phyloP scores from a whole-genome alignment of 2,329 filamentous ascomycete genomes.

The Clarireedia sp. region DNA sequence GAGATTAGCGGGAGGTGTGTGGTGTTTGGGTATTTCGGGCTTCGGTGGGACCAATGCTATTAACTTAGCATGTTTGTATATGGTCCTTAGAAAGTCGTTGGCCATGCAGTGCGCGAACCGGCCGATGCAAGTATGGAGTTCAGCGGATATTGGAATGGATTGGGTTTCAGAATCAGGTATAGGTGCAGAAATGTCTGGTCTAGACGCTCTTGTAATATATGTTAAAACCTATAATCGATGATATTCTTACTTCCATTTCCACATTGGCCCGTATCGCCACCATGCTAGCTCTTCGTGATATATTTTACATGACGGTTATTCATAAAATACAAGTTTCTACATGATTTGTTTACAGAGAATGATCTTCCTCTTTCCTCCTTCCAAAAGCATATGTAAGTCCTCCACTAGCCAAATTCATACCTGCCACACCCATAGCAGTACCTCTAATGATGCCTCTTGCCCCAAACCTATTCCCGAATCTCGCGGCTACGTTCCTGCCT shows the following conservation, averaged over 20 bases:
- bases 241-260: not conserved
- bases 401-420: constrained; percentile 41
- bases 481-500: constrained; percentile 23
- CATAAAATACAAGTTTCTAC: not conserved
- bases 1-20: not conserved
- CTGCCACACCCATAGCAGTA: constrained; percentile 42
- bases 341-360: not conserved
- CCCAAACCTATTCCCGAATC: constrained; percentile 40
- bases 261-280: too few species aligned
- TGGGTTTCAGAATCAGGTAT: constrained; percentile 8
- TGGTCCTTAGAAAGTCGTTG: constrained; percentile 14
- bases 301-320: not conserved
- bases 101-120: constrained; percentile 23
- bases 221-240: not conserved
- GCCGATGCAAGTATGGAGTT: constrained; percentile 15
- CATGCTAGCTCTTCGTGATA: not conserved
- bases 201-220: constrained; percentile 6
- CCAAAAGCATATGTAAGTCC: constrained; percentile 45
- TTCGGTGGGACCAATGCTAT: not conserved
- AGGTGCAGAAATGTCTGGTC: not conserved
- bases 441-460: constrained; percentile 44
- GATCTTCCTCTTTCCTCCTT: constrained; percentile 26
- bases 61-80: not conserved
- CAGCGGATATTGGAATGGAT: constrained; percentile 6
- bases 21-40: constrained; percentile 3